Percentiles rank a stretch among this genome's conserved stretches.
phyloP scores from a whole-genome alignment of 116 monocot genomes.

The Iris pallida region DNA sequence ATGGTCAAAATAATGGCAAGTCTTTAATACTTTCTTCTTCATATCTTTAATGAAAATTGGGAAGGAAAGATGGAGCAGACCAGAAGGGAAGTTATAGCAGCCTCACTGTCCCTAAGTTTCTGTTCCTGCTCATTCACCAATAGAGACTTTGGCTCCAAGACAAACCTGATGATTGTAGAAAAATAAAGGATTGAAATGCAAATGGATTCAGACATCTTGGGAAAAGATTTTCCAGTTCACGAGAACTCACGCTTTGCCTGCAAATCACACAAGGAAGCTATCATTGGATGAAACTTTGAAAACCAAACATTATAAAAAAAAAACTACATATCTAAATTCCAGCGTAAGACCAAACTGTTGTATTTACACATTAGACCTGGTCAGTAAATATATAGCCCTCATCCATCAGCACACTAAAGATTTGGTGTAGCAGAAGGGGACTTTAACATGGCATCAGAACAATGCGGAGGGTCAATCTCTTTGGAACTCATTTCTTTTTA shows the following conservation, averaged over 20 bases:
- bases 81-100: conserved; percentile 74
- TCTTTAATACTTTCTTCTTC: neutral
- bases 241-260: conserved; percentile 82
- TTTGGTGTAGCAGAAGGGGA: too few species aligned
- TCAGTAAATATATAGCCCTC: too few species aligned
- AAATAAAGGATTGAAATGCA: neutral
- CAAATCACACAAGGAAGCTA: conserved; percentile 22
- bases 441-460: too few species aligned
- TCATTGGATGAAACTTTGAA: conserved; percentile 2
- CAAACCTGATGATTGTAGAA: conserved; percentile 52
- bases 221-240: conserved; percentile 4
- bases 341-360: too few species aligned
- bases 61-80: conserved; percentile 16
- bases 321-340: too few species aligned
- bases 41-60: neutral
- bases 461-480: too few species aligned
- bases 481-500: too few species aligned
- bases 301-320: too few species aligned
- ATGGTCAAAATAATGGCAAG: neutral
- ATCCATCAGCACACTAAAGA: too few species aligned
- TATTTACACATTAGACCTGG: too few species aligned
- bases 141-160: conserved; percentile 81
- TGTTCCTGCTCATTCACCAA: conserved; percentile 71
- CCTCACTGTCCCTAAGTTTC: conserved; percentile 86
- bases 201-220: neutral